A percentile compares a stretch with the other conserved stretches of the same genome.
phyloP scores from a whole-genome alignment of 164 flowering plant species.

The Vitis amurensis region DNA sequence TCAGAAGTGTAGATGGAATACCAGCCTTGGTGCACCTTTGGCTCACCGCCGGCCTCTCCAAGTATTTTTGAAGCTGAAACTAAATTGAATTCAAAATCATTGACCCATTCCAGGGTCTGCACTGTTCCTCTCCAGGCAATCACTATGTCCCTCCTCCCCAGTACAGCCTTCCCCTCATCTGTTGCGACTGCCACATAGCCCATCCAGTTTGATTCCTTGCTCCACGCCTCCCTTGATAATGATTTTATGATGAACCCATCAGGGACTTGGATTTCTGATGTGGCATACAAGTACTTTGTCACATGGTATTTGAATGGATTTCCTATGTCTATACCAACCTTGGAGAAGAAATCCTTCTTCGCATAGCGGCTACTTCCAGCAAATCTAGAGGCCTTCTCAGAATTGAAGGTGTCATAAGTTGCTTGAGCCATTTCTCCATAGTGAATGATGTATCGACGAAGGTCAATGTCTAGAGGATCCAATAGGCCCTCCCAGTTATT shows the following conservation, averaged over 20 bases:
- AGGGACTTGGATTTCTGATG: slow-evolving; percentile 39
- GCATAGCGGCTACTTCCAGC: slow-evolving; percentile 46
- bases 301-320: slow-evolving; percentile 36
- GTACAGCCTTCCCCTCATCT: slow-evolving; percentile 28
- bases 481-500: slow-evolving; percentile 44
- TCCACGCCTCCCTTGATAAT: slow-evolving; percentile 53
- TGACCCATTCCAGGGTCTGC: slow-evolving; percentile 37
- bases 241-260: slow-evolving; percentile 42
- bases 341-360: slow-evolving; percentile 30
- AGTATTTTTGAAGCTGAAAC: slow-evolving; percentile 35
- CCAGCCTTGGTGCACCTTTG: slow-evolving; percentile 57
- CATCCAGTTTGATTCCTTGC: slow-evolving; percentile 63
- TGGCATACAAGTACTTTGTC: slow-evolving; percentile 43
- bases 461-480: slow-evolving; percentile 53
- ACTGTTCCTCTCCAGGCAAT: slow-evolving; percentile 56
- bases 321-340: slow-evolving; percentile 30
- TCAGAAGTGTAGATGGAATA: slow-evolving; percentile 53
- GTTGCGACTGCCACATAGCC: slow-evolving; percentile 58
- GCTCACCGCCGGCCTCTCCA: slow-evolving; percentile 5
- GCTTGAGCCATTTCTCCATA: slow-evolving; percentile 66
- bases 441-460: slow-evolving; percentile 48
- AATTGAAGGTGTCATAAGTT: slow-evolving; percentile 49
- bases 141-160: slow-evolving; percentile 55
- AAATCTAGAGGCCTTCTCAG: slow-evolving; percentile 37
- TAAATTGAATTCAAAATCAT: slow-evolving; percentile 37